Conservation (phyloP, 202 grass and related monocot species). For the Carex arenaria region DNA sequence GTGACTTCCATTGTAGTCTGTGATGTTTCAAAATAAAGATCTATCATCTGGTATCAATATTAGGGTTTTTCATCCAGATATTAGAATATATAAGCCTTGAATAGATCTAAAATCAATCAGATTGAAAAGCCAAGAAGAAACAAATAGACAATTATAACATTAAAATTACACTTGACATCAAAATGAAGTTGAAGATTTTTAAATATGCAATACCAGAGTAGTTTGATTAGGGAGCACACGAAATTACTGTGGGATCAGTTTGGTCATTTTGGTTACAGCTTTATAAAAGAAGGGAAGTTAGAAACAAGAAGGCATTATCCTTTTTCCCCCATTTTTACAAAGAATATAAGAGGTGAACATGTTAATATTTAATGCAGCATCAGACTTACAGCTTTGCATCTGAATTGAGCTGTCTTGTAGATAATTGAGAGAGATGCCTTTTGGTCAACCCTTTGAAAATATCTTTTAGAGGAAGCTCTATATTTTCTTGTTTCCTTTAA, state of each 20-base stretch:
- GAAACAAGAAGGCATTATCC: neutral
- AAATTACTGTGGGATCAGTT: neutral
- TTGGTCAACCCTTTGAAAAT: constrained; percentile 18
- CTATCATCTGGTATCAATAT: neutral
- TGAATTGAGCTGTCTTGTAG: constrained; percentile 9
- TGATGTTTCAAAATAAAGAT: neutral
- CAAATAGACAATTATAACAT: neutral
- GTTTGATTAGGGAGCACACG: neutral
- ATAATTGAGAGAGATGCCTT: constrained; percentile 5
- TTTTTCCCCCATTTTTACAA: neutral
- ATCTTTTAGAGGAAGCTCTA: constrained; percentile 11
- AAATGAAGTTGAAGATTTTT: neutral
- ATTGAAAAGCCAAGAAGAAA: neutral
- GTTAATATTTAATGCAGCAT: neutral
- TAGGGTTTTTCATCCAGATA: neutral
- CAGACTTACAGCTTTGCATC: constrained; percentile 19
- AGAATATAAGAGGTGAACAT: neutral
- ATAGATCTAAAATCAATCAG: neutral
- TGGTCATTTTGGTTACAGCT: neutral
- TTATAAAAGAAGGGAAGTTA: neutral
- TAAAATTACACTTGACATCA: neutral
- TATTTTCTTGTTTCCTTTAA: constrained; percentile 10
- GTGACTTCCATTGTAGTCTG: constrained; percentile 43
- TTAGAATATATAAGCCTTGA: neutral
- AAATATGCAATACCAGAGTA: neutral